Evolutionary conservation across 108 stramenopile species (phyloP).

Genomic region (Fistulifera pelliculosa): DNA sequence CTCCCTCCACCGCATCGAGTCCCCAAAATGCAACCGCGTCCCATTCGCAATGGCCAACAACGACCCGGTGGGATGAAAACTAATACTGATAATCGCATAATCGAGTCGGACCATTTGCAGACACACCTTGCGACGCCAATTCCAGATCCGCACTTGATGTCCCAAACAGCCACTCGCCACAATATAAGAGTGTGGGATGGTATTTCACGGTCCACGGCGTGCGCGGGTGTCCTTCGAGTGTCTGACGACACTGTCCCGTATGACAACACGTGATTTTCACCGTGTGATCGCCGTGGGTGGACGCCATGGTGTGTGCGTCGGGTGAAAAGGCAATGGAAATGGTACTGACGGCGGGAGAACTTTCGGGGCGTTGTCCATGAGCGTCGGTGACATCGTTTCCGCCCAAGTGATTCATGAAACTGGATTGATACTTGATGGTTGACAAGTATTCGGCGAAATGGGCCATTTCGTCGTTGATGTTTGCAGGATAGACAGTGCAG

Average conservation of each 20-base stretch:
- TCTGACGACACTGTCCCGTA: conserved; percentile 53
- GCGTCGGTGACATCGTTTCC: conserved; percentile 16
- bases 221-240: conserved; percentile 88
- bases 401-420: conserved; percentile 58
- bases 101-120: conserved; percentile 79
- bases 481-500: conserved; percentile 2
- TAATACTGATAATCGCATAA: conserved; percentile 86
- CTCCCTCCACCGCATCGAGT: conserved; percentile 23
- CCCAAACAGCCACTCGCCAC: conserved; percentile 94
- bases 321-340: conserved; percentile 77
- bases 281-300: conserved; percentile 98
- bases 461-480: conserved; percentile 28
- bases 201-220: conserved; percentile 99
- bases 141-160: conserved; percentile 93
- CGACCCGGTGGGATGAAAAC: conserved; percentile 88
- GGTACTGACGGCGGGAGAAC: conserved; percentile 43
- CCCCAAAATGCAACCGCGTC: conserved; percentile 84
- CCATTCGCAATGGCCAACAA: conserved; percentile 89
- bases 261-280: conserved; percentile 85
- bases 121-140: conserved; percentile 61
- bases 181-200: conserved; percentile 75
- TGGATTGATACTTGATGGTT: conserved; percentile 49
- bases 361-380: conserved; percentile 14
- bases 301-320: conserved; percentile 79
- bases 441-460: conserved; percentile 49